These are phyloP conservation scores for Neurospora sp. DNA, from an alignment of 495 filamentous ascomycete species.

Conservation along the genomic window DNA sequence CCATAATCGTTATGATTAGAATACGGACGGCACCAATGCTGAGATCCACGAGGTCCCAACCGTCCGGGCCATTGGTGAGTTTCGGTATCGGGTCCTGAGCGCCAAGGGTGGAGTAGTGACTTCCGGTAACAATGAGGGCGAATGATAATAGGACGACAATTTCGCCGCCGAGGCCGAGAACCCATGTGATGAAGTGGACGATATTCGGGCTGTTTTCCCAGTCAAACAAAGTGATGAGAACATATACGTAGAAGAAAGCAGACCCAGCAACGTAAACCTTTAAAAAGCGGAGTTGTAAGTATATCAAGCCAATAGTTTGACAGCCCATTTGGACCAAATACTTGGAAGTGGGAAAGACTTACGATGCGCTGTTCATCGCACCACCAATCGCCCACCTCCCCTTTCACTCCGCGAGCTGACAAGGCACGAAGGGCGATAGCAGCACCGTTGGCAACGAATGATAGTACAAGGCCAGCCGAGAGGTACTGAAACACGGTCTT, in stretches of 20 bases:
- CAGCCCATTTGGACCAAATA: background rate
- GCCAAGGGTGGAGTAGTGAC: slow-evolving; percentile 39
- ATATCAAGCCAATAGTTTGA: background rate
- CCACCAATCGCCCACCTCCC: slow-evolving; percentile 53
- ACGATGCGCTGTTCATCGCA: slow-evolving; percentile 78
- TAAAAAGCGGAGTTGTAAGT: slow-evolving; percentile 5
- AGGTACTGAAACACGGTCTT: slow-evolving; percentile 67
- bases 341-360: slow-evolving; percentile 28
- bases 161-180: slow-evolving; percentile 56
- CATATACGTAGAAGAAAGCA: slow-evolving; percentile 44
- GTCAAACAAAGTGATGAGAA: slow-evolving; percentile 72
- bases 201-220: slow-evolving; percentile 61
- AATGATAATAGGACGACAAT: slow-evolving; percentile 55
- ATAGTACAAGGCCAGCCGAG: slow-evolving; percentile 53
- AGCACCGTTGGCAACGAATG: slow-evolving; percentile 62
- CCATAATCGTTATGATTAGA: slow-evolving; percentile 24
- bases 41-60: slow-evolving; percentile 45
- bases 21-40: slow-evolving; percentile 34
- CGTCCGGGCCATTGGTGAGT: slow-evolving; percentile 13
- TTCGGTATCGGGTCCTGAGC: slow-evolving; percentile 9
- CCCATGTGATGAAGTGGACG: slow-evolving; percentile 67
- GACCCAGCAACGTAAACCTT: slow-evolving; percentile 77
- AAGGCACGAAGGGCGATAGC: slow-evolving; percentile 73
- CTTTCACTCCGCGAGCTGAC: slow-evolving; percentile 36
- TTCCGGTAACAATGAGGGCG: slow-evolving; percentile 47